phyloP scores from a whole-genome alignment of 441 rosid genomes.

The Syzygium syzygioides region DNA sequence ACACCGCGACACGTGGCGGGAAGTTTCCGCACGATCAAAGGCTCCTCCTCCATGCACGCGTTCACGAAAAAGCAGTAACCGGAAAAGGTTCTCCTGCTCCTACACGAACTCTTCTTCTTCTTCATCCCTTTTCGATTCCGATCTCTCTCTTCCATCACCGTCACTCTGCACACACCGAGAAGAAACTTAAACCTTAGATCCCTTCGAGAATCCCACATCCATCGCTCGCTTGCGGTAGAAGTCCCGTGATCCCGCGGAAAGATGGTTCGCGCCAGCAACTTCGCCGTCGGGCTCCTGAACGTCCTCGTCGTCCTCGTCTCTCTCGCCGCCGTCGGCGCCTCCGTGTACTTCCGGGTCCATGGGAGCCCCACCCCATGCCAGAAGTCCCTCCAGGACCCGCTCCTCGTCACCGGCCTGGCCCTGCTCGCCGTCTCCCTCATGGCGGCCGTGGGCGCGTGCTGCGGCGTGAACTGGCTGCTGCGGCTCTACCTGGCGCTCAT shows the following conservation, averaged over 20 bases:
- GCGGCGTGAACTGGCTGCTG: slow-evolving; percentile 23
- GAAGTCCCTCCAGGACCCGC: slow-evolving; percentile 23
- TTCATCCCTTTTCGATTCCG: background rate
- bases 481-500: slow-evolving; percentile 33
- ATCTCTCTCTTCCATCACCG: background rate
- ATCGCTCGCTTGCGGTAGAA: background rate
- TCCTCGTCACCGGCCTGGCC: slow-evolving; percentile 30
- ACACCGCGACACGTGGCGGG: background rate
- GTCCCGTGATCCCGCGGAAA: background rate
- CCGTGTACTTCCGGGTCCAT: slow-evolving; percentile 21
- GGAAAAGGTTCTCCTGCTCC: background rate
- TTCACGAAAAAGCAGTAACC: background rate
- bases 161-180: background rate
- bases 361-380: slow-evolving; percentile 31
- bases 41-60: background rate
- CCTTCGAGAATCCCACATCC: background rate
- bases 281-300: slow-evolving; percentile 6
- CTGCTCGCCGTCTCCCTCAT: slow-evolving; percentile 30
- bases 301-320: slow-evolving; percentile 1
- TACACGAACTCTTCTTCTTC: background rate
- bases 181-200: background rate
- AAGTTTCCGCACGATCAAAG: background rate
- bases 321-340: slow-evolving; percentile 4
- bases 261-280: slow-evolving; percentile 37
- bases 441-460: slow-evolving; percentile 45